Conservation (phyloP, 2,329 filamentous ascomycete genomes). For the Verticillium zaregamsianum region DNA sequence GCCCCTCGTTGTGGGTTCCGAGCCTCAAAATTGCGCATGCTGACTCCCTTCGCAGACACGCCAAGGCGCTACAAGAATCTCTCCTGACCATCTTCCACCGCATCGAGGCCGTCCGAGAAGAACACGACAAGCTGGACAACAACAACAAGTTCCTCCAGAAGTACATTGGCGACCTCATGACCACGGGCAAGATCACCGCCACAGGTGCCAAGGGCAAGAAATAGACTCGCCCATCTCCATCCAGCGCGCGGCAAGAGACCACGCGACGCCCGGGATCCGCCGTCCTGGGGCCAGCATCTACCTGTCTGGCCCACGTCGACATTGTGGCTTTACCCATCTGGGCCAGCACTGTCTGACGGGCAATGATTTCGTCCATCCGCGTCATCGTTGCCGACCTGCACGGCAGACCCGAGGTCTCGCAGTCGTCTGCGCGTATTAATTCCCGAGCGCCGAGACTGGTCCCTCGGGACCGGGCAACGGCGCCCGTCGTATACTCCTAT, state of each 20-base stretch:
- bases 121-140: slow-evolving; percentile 93
- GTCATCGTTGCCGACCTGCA: background rate
- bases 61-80: slow-evolving; percentile 82
- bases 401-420: background rate
- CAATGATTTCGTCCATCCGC: background rate
- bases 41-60: slow-evolving; percentile 59
- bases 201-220: slow-evolving; percentile 50
- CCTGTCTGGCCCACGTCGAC: background rate
- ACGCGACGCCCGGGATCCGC: background rate
- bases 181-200: slow-evolving; percentile 70
- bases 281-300: background rate
- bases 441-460: background rate
- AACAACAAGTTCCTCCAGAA: slow-evolving; percentile 98
- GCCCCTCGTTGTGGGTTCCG: background rate
- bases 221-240: slow-evolving; percentile 24
- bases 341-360: background rate
- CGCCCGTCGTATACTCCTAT: background rate
- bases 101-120: slow-evolving; percentile 88
- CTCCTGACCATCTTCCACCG: slow-evolving; percentile 86
- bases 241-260: too few species aligned
- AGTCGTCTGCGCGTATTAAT: background rate
- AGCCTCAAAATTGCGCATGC: background rate
- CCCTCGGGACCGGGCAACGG: background rate
- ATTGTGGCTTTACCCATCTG: background rate
- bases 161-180: slow-evolving; percentile 95